Percentiles rank a stretch among this genome's conserved stretches.
phyloP scores from a whole-genome alignment of 306 rosid species.

The Dalbergia cochinchinensis region DNA sequence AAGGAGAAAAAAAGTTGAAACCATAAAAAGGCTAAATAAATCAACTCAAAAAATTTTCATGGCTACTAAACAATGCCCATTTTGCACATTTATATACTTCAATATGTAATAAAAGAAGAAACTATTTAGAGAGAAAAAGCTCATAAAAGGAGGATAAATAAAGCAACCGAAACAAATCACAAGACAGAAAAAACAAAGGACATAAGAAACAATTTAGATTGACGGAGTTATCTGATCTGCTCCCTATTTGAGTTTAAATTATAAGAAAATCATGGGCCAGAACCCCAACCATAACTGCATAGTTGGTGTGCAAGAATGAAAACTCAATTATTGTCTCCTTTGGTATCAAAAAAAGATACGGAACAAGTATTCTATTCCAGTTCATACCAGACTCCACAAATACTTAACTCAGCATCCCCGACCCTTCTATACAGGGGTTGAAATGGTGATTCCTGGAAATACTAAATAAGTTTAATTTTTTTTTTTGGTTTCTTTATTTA shows the following conservation, averaged over 20 bases:
- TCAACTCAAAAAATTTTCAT: slow-evolving; percentile 1
- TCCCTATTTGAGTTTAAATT: background rate
- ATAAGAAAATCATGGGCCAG: background rate
- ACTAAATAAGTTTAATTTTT: background rate
- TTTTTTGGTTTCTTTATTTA: background rate
- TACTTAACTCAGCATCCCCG: no score
- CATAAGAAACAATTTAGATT: background rate
- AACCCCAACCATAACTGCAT: background rate
- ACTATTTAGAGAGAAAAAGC: background rate
- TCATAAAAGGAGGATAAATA: background rate
- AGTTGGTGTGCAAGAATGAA: background rate
- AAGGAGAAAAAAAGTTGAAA: background rate
- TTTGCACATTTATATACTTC: background rate
- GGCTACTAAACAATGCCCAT: slow-evolving; percentile 12
- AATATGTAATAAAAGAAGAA: background rate
- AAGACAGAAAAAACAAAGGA: background rate
- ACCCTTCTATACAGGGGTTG: slow-evolving; percentile 1
- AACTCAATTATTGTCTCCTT: background rate
- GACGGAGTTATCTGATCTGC: background rate
- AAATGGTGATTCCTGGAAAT: background rate
- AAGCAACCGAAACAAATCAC: background rate
- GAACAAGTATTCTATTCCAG: background rate
- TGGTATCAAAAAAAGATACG: background rate
- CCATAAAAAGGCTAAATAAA: background rate
- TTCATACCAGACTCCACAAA: background rate